Base-by-base conservation (phyloP, 2,329 filamentous ascomycete species). In the Trichoderma simmonsii region DNA sequence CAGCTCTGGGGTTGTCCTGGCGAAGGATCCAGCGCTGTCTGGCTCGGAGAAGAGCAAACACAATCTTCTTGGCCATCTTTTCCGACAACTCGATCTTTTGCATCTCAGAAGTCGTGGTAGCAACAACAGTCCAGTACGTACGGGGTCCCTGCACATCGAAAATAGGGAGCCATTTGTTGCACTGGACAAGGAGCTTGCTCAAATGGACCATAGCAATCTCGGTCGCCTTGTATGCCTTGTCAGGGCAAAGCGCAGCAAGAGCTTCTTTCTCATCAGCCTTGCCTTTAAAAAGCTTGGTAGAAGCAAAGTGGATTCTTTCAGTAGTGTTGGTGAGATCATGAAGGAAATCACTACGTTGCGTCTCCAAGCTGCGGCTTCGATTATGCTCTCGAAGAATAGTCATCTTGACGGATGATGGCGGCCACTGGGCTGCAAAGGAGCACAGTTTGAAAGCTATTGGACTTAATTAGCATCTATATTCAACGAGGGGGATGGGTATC, bases 1-100 rank as follows among this genome's bases (percentile, higher is more conserved):
- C 62, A 65, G 54, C 18, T 14, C 26, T 34, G 1, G 60, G 36
- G 6, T 66, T 54, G 4, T 3, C 32, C n/a, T 73, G 72, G 5
- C 65, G 70, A 12, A 70, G 51, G 4, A 73, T 61, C 64, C 60
- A 75, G 5, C 72, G 73, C 32, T 72, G 70, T 24, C 73, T 66
- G 36, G 71, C 74, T 34, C 72, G 72, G 24, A 75, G 43, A n/a
- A 75, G 60, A 4, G 69, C 48, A 54, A 73, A 66, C 12, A 65
- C 39, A 14, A 74, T 2, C 3, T 66, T 36, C 18, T 63, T 61
- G 12, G 67, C 64, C 34, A 67, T 61, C 2, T 30, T n/a, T 4
- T 24, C 56, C 8, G 71, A n/a, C 18, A 74, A 4, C 6, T 66
- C 28, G 28, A 73, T 71, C 4, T n/a, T 12, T 18, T 51, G 30